Evolutionary conservation across 805 yeast species (phyloP), one percentile per base, ranked within the genome.

Genomic region (Metschnikowia orientalis): DNA sequence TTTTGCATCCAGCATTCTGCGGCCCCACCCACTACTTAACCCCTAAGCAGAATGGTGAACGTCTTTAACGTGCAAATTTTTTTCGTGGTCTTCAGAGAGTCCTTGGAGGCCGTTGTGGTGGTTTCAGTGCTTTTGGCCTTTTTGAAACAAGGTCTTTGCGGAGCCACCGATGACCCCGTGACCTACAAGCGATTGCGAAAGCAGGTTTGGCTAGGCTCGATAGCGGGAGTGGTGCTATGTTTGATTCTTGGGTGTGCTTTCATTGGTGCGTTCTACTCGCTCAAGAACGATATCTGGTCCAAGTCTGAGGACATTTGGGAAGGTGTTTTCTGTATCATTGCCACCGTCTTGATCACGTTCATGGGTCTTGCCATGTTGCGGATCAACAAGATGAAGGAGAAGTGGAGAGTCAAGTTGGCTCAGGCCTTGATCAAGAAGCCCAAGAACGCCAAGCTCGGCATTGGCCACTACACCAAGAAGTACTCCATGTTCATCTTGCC

Each of bases 361-460:
- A 89, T 89, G 96, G 97, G 97, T 57, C 73, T 90, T 53, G 95
- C 96, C 35, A 85, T 89, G 95, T 73, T 89, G 54, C 77, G 97
- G 64, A 73, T 89, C 60, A 89, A 89, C 69, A 88, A 89, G 70
- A 85, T 89, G 95, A 88, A 88, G 66, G 89, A 78, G 48, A 90
- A 90, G 67, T 90, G 97, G 97, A 79, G 96, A 69, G 72, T 87
- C 45, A 90, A 90, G 67, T 84, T 90, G 55, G 95, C 97, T 15
- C 73, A 66, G 54, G 90, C 96, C 8, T 63, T 87, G 33, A 78
- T 77, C 44, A 23, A 23, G 19, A 30, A 24, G n/a, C 54, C 60
- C 28, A 57, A 57, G 10, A 71, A 58, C 41, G 57, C 59, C 41
- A 64, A 74, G 44, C 77, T 75, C 53, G 73, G 61, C 41, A 23